Evolutionary conservation across 768 basidiomycete species (phyloP), one percentile per base, ranked within the genome.

Genomic region (Sistotremastrum niveocremeum): DNA sequence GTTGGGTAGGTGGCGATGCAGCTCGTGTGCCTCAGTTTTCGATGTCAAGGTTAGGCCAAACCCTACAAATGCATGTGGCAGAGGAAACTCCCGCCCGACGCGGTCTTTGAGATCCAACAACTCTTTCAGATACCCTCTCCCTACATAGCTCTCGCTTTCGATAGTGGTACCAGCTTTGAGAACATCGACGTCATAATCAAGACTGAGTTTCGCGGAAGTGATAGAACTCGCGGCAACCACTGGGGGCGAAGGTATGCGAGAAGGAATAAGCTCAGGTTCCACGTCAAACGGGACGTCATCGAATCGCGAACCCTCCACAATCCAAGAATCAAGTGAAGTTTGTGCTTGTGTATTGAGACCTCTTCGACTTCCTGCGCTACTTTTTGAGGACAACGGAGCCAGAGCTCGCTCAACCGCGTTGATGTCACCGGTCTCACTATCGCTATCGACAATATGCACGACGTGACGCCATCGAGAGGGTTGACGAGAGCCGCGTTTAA

Each of bases 71-170:
- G 57, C 54, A 40, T 62, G 60, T 9, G 57, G 47, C 1, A 51
- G 52, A 3, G 71, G 70, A 7, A 57, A 44, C 8, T 55, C 48
- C 7, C 53, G 44, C 29, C 63, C 58, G 4, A 52, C 47, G 5
- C 49, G 46, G 32, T 60, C 55, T 20, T 60, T 57, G 12, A 69
- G 49, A n/a, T 65, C 54, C 41, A 78, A 49, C 10, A 87, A 67
- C 28, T 81, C 74, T 46, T 68, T 58, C 11, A 90, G 71, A 54
- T 70, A 66, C 1, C 83, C 81, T 47, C 66, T 76, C 6, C 70
- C 72, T 39, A 80, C 68, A 50, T 77, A 81, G 5, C 79, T 74
- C 6, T 66, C 61, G 2, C 61, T 36, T 1, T 54, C 57, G 51
- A 88, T 80, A 34, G 67, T 66, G 34, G 73, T 60, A 3, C 77